Conservation (phyloP, 2,329 filamentous ascomycete species). For the Nothophaeocryptopus gaeumannii region DNA sequence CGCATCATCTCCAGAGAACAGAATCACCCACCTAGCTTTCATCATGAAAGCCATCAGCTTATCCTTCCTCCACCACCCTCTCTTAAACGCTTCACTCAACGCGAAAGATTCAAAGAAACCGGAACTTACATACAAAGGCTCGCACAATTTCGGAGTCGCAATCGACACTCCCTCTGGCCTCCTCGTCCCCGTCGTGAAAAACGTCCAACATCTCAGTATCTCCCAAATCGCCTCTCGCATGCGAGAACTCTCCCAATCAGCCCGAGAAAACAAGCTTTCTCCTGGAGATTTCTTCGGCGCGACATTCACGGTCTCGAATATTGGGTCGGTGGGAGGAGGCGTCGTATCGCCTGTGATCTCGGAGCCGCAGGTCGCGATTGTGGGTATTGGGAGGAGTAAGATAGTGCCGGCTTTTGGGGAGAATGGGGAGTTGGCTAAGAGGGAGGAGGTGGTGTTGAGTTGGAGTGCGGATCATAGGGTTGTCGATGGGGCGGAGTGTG, state of each 20-base stretch:
- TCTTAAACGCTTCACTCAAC: slow-evolving; percentile 85
- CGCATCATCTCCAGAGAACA: no score
- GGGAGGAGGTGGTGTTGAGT: slow-evolving; percentile 83
- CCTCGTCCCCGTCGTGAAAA: slow-evolving; percentile 85
- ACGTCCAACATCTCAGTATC: slow-evolving; percentile 75
- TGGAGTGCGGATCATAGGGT: slow-evolving; percentile 96
- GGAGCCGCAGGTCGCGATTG: slow-evolving; percentile 83
- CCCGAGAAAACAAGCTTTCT: slow-evolving; percentile 69
- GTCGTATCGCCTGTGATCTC: slow-evolving; percentile 91
- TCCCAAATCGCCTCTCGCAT: slow-evolving; percentile 75
- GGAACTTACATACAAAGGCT: slow-evolving; percentile 70
- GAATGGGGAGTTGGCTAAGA: slow-evolving; percentile 61
- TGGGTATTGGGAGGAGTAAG: slow-evolving; percentile 80
- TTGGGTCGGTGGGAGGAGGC: slow-evolving; percentile 89
- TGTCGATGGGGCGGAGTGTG: slow-evolving; percentile 92
- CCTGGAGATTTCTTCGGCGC: slow-evolving; percentile 75
- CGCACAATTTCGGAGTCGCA: slow-evolving; percentile 93
- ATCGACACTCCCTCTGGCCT: slow-evolving; percentile 90
- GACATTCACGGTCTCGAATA: slow-evolving; percentile 95
- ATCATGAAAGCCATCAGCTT: slow-evolving; percentile 93
- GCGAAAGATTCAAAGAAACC: slow-evolving; percentile 62
- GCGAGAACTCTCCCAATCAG: slow-evolving; percentile 67
- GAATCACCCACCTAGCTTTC: slow-evolving; percentile 88
- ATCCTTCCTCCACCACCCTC: slow-evolving; percentile 74
- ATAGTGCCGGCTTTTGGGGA: slow-evolving; percentile 73